A percentile compares a stretch with the other conserved stretches of the same genome.
These are phyloP conservation scores for Cyberlindnera saturnus DNA, from an alignment of 805 yeast genomes.

Conservation along the genomic window DNA sequence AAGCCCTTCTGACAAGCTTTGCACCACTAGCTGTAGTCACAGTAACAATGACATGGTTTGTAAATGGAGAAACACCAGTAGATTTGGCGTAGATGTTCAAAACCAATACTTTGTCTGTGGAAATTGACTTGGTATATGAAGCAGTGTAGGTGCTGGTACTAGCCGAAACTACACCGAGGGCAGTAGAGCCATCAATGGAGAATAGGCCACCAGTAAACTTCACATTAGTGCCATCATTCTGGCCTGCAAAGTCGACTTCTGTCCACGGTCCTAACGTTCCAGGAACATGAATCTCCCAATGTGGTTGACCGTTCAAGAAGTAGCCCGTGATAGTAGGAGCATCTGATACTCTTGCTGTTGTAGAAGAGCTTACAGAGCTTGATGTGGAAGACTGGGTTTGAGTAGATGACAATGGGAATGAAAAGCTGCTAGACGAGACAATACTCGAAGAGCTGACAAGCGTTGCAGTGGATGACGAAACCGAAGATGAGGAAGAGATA, in stretches of 20 bases:
- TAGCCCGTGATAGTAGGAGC: constrained; percentile 17
- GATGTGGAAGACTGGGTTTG: no score
- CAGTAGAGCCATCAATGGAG: constrained; percentile 35
- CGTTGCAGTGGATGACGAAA: no score
- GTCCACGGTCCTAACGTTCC: constrained; percentile 51
- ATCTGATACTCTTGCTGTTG: no score
- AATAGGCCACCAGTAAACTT: constrained; percentile 27
- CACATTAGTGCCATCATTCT: constrained; percentile 38
- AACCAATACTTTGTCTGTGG: constrained; percentile 19
- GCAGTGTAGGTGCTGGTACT: background rate
- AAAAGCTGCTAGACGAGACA: no score
- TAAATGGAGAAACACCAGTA: constrained; percentile 63
- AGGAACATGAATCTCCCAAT: constrained; percentile 36
- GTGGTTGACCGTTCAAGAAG: constrained; percentile 32
- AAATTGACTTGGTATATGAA: constrained; percentile 33
- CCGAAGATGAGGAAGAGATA: no score
- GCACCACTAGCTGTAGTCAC: constrained; percentile 15
- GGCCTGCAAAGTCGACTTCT: constrained; percentile 51
- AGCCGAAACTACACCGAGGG: background rate
- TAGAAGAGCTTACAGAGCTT: no score
- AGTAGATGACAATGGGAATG: no score
- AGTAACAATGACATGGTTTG: constrained; percentile 17
- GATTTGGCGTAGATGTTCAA: constrained; percentile 39
- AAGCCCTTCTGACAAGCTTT: no score
- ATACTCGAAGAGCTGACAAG: no score